Evolutionary conservation across 495 filamentous ascomycete species (phyloP), one percentile per base, ranked within the genome.

Genomic region (Xylona heveae): DNA sequence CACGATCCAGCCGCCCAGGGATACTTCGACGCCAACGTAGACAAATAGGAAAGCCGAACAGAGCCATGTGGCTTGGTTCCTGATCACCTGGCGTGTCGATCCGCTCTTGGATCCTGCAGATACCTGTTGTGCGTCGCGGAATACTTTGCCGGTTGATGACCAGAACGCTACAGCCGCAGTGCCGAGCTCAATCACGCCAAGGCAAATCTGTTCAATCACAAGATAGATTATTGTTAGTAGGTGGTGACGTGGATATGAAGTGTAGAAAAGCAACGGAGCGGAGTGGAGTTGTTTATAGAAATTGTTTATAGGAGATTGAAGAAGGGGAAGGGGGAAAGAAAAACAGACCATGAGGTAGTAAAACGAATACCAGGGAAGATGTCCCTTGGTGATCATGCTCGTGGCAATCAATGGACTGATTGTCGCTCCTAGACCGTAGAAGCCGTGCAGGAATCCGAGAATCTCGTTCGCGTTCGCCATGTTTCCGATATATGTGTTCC

Each of bases 21-120:
- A 70, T 14, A 93, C 82, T 47, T 93, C 82, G n/a, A 72, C 54
- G 25, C 82, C 82, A 7, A 88, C 78, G 42, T 88, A 90, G 24
- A 65, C 66, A 2, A 91, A 58, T 23, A 88, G 51, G 51, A 90
- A 91, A 10, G 76, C 26, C 6, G 82, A 64, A 22, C 68, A 66
- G 15, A 88, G 50, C 79, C 80, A 93, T 17, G 75, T 75, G 3
- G 88, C 63, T 14, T 41, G 46, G 24, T 53, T 56, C 19, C 62
- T 54, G 0, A 78, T 50, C 0, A 71, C 71, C 39, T 68, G 55
- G 17, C 54, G 60, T 17, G 73, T 56, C 6, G 64, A 56, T 24
- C 64, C 60, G 30, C 62, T 49, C 35, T 61, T 56, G 13, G 42
- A 43, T 29, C 43, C 51, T 31, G 34, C 51, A 42, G 46, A 39